A percentile compares a stretch with the other conserved stretches of the same genome.
Conservation (phyloP, 768 basidiomycete genomes). For the Suillus discolor region DNA sequence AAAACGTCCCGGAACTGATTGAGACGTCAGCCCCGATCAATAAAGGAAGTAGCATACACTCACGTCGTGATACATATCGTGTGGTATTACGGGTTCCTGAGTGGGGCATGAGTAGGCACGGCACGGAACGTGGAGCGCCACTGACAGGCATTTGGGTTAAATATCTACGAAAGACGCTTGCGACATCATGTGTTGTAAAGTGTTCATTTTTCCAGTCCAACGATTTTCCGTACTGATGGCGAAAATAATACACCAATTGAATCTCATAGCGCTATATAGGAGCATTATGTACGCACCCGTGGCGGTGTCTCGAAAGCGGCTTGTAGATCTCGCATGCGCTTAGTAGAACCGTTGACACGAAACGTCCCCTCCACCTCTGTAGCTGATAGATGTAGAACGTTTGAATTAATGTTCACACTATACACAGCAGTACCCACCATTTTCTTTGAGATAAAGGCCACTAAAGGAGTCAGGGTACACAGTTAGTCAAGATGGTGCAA, state of each 20-base stretch:
- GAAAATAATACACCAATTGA: conserved; percentile 11
- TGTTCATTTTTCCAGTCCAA: conserved; percentile 86
- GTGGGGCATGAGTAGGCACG: conserved; percentile 15
- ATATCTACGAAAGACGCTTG: conserved; percentile 94
- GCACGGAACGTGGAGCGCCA: conserved; percentile 22
- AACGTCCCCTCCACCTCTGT: conserved; percentile 95
- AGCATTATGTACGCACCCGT: conserved; percentile 50
- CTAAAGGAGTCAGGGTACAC: conserved; percentile 39
- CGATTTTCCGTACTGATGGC: conserved; percentile 82
- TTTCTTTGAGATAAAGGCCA: conserved; percentile 93
- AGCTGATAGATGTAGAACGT: conserved; percentile 41
- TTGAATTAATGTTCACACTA: conserved; percentile 4
- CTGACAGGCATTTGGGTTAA: conserved; percentile 95
- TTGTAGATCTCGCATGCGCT: conserved; percentile 95
- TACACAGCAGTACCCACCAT: conserved; percentile 51
- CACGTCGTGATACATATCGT: conserved; percentile 85
- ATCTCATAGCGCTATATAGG: neutral
- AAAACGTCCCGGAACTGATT: conserved; percentile 77
- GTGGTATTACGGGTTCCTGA: conserved; percentile 94
- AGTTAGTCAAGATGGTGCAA: conserved; percentile 9
- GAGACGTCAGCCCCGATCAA: conserved; percentile 17
- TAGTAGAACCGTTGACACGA: conserved; percentile 93
- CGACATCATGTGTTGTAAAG: conserved; percentile 96
- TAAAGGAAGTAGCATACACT: conserved; percentile 34
- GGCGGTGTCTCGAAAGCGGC: conserved; percentile 87